Percentiles rank a stretch among this genome's conserved stretches.
phyloP scores from a whole-genome alignment of 2,329 filamentous ascomycete genomes.

The Calonectria hawksworthii region DNA sequence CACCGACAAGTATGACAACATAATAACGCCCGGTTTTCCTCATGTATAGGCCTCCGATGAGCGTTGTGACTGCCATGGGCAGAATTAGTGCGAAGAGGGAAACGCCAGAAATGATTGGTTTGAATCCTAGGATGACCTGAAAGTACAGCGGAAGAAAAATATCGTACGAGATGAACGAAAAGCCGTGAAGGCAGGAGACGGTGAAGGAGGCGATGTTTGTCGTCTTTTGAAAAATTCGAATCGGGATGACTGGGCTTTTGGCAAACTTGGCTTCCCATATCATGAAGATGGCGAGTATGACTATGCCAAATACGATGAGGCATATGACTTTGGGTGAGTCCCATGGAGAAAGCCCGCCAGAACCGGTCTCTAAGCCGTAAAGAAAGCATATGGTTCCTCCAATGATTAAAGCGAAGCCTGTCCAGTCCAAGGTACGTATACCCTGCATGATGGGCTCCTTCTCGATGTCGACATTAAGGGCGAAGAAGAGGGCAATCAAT shows the following conservation, averaged over 20 bases:
- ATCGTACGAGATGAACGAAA: slow-evolving; percentile 80
- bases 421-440: slow-evolving; percentile 73
- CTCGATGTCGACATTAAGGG: slow-evolving; percentile 78
- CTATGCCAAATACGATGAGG: slow-evolving; percentile 79
- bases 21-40: slow-evolving; percentile 76
- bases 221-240: slow-evolving; percentile 75
- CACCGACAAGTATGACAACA: slow-evolving; percentile 69
- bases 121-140: slow-evolving; percentile 78
- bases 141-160: slow-evolving; percentile 91
- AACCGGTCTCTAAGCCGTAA: slow-evolving; percentile 85
- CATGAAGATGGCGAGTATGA: slow-evolving; percentile 75
- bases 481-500: slow-evolving; percentile 66
- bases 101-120: slow-evolving; percentile 79
- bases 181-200: slow-evolving; percentile 79
- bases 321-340: slow-evolving; percentile 80
- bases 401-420: slow-evolving; percentile 71
- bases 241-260: slow-evolving; percentile 82
- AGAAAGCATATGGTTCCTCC: slow-evolving; percentile 90
- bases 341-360: slow-evolving; percentile 80
- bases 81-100: slow-evolving; percentile 81
- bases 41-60: slow-evolving; percentile 67
- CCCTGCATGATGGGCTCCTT: slow-evolving; percentile 73
- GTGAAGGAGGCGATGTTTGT: slow-evolving; percentile 77
- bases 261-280: slow-evolving; percentile 80
- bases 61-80: slow-evolving; percentile 73